phyloP scores from a whole-genome alignment of 768 basidiomycete genomes.

The Kwoniella newhampshirensis region DNA sequence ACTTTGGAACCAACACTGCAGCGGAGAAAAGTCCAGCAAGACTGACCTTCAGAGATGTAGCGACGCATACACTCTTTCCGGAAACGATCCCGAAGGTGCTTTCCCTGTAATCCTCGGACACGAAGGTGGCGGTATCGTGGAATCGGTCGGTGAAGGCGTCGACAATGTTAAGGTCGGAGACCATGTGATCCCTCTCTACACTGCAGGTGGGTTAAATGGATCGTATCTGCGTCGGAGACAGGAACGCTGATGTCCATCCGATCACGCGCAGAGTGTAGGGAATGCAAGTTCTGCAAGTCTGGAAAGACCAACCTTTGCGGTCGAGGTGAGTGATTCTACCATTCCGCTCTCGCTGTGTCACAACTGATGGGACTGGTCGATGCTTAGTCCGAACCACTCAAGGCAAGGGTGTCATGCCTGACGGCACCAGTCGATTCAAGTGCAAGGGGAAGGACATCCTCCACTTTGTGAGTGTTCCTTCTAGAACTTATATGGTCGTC shows the following conservation, averaged over 20 bases:
- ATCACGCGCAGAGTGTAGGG: conserved; percentile 52
- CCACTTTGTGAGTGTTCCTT: conserved; percentile 72
- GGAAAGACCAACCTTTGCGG: conserved; percentile 97
- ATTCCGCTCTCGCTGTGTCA: neutral
- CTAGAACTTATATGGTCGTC: neutral
- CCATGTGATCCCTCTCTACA: conserved; percentile 96
- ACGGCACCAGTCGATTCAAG: conserved; percentile 81
- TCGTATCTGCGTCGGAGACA: neutral
- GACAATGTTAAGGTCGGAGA: conserved; percentile 77
- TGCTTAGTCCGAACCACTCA: conserved; percentile 73
- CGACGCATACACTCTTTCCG: conserved; percentile 94
- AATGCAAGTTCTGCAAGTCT: conserved; percentile 96
- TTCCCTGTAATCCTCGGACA: conserved; percentile 94
- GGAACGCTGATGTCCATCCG: conserved; percentile 1
- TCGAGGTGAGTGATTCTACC: conserved; percentile 60
- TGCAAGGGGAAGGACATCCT: conserved; percentile 80
- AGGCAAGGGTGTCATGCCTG: conserved; percentile 93
- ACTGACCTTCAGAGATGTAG: conserved; percentile 30
- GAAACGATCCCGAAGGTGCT: conserved; percentile 89
- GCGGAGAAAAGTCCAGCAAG: too few relatives aligned
- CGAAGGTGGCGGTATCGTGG: conserved; percentile 67
- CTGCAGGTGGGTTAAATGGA: conserved; percentile 64
- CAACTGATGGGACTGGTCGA: conserved; percentile 8
- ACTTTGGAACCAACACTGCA: neutral
- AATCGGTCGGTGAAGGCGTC: conserved; percentile 97